Conservation (phyloP, 208 protist genomes). For the Plasmodiophora brassicae region DNA sequence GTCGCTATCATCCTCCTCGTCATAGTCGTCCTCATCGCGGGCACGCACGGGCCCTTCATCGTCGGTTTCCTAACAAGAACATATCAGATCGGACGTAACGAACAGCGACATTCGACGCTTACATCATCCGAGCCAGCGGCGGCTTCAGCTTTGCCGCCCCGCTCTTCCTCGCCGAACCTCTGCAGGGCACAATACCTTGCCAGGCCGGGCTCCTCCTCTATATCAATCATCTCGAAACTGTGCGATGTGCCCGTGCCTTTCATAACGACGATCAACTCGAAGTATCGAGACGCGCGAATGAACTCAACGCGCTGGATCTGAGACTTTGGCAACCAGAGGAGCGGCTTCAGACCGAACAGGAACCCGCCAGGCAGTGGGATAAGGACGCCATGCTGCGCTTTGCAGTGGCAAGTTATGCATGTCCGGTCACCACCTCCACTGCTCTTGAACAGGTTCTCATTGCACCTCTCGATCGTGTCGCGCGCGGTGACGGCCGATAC, state of each 20-base stretch:
- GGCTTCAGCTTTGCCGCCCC: neutral
- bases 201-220: neutral
- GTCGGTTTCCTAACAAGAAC: too few relatives aligned
- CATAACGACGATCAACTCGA: conserved; percentile 4
- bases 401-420: conserved; percentile 22
- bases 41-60: too few relatives aligned
- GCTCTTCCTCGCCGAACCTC: neutral
- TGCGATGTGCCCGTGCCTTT: neutral
- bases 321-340: neutral
- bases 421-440: neutral
- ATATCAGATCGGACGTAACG: too few relatives aligned
- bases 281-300: conserved; percentile 8
- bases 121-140: too few relatives aligned
- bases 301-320: neutral
- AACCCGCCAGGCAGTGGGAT: neutral
- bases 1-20: too few relatives aligned
- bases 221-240: conserved; percentile 29
- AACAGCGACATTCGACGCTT: too few relatives aligned
- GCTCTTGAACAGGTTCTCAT: neutral
- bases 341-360: conserved; percentile 17
- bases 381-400: neutral
- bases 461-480: neutral
- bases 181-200: neutral
- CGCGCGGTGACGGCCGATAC: neutral
- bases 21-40: too few relatives aligned